Evolutionary conservation across 257 asterid species (phyloP).

Genomic region (Rehmannia glutinosa): DNA sequence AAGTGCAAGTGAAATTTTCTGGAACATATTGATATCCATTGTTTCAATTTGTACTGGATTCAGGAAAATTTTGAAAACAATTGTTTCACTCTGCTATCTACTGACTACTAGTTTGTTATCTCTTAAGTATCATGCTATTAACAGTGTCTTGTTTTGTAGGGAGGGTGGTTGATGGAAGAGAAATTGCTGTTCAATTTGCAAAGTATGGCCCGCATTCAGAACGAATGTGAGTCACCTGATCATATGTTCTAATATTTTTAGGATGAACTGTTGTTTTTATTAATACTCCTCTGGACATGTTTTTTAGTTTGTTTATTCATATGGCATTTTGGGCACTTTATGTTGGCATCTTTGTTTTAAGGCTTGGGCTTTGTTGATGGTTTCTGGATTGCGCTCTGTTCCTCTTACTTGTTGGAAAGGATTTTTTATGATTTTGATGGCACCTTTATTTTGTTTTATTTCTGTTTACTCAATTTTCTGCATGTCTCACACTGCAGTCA

Average conservation of each 20-base stretch:
- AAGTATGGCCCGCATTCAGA: constrained; percentile 37
- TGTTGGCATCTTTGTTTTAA: not conserved
- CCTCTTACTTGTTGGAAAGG: too few relatives aligned
- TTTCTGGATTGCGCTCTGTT: too few relatives aligned
- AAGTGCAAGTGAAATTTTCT: not conserved
- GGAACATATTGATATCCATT: not conserved
- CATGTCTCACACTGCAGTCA: too few relatives aligned
- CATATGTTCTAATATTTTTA: not conserved
- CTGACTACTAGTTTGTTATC: not conserved
- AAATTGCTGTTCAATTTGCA: constrained; percentile 32
- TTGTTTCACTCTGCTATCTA: not conserved
- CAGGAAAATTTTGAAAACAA: not conserved
- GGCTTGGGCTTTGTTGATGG: not conserved
- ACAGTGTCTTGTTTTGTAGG: constrained; percentile 13
- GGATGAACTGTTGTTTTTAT: not conserved
- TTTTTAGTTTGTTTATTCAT: not conserved
- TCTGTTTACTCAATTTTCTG: too few relatives aligned
- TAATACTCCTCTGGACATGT: not conserved
- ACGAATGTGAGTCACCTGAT: constrained; percentile 27
- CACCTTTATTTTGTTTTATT: too few relatives aligned
- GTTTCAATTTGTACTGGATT: not conserved
- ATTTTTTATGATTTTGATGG: too few relatives aligned
- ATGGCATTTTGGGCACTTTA: not conserved
- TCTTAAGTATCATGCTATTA: not conserved
- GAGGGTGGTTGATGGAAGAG: constrained; percentile 34